Conservation (phyloP, 2,329 filamentous ascomycete species). For the Thielaviopsis populi region DNA sequence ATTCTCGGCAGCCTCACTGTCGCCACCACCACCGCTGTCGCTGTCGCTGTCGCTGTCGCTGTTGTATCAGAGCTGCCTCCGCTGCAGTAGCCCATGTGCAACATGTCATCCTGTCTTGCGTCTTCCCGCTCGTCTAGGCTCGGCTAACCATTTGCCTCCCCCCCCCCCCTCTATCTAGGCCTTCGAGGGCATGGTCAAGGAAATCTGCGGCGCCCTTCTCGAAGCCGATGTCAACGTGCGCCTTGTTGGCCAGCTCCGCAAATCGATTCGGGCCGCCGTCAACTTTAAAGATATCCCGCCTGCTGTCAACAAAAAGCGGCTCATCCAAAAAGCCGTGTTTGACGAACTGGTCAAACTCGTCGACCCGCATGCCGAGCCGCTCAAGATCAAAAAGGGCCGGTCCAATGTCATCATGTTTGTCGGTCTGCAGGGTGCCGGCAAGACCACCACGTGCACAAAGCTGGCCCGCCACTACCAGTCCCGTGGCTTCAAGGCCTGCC, state of each 20-base stretch:
- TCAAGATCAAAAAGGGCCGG: constrained; percentile 93
- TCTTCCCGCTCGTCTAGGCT: background rate
- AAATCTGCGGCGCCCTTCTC: constrained; percentile 88
- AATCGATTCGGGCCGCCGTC: constrained; percentile 78
- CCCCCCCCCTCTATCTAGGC: constrained; percentile 37
- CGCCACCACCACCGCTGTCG: too few relatives aligned
- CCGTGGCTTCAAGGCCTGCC: constrained; percentile 76
- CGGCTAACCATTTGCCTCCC: constrained; percentile 11
- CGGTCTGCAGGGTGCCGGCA: constrained; percentile 90
- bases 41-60: background rate
- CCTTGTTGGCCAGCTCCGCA: constrained; percentile 78
- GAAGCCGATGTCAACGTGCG: constrained; percentile 96
- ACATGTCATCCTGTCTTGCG: background rate
- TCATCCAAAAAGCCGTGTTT: constrained; percentile 96
- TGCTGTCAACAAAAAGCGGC: constrained; percentile 91
- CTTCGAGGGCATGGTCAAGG: constrained; percentile 96
- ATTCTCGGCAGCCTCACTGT: background rate
- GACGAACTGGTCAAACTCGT: constrained; percentile 93
- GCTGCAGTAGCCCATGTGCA: background rate
- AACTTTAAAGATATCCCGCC: constrained; percentile 89
- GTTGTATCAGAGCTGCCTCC: background rate
- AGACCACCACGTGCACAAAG: constrained; percentile 97
- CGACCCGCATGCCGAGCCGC: constrained; percentile 86
- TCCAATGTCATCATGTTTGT: constrained; percentile 99
- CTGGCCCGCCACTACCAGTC: constrained; percentile 89